Evolutionary conservation across 345 rosid genomes (phyloP), one percentile per base, ranked within the genome.

Genomic region (Gynandropsis gynandra): DNA sequence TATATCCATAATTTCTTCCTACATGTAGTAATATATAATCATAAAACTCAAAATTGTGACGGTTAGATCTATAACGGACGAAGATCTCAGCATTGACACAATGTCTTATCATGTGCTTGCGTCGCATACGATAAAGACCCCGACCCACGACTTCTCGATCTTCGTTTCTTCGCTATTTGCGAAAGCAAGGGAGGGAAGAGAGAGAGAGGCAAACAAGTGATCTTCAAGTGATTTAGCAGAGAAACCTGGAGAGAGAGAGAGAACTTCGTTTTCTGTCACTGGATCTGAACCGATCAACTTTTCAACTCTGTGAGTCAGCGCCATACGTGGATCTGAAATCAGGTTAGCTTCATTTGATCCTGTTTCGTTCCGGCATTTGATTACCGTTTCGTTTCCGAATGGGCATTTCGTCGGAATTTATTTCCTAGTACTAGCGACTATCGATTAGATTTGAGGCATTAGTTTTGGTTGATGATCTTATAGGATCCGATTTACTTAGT

Each of bases 141-240:
- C 44, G 29, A 24, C 45, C 58, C 63, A 65, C 59, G 69, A 58
- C 57, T 51, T 36, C 63, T 58, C 58, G 63, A 58, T 58, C 48
- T 19, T 64, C 48, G 69, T 45, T 51, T 50, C 15, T 5, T 64
- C 63, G 58, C 59, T 52, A 58, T 58, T 65, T 65, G 64, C 59
- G 49, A 58, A 65, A 31, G 49, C 54, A 15, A 18, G 51, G 38
- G 42, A 57, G 48, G 10, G 18, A 16, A 39, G 27, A 35, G 38
- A 2, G 2, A 5, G 29, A 2, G 29, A 24, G 4, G 29, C 29
- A 24, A 24, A 24, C 29, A 24, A 24, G 5, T 24, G 29, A 24
- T 24, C 5, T 24, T 24, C 29, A 24, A 24, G 29, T 24, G 50
- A 41, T 39, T 41, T 34, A 36, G 44, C 46, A 17, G 51, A 24